Percentiles rank a stretch among this genome's conserved stretches.
Evolutionary conservation across 2,329 filamentous ascomycete genomes (phyloP).

Genomic region (Rhynchosporium agropyri): DNA sequence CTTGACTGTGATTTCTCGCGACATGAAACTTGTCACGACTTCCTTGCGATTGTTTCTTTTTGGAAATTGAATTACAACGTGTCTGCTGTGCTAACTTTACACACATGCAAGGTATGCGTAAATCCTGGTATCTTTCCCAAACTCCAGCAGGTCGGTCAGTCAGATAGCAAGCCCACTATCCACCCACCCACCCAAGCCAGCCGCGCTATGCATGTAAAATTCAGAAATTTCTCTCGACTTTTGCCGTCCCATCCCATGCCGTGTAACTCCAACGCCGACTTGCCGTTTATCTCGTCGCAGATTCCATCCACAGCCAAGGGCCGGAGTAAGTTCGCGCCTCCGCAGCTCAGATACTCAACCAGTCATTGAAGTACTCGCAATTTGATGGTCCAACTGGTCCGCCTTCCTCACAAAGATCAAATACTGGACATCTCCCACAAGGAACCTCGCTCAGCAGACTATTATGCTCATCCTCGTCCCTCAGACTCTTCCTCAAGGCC

Average conservation of each 20-base stretch:
- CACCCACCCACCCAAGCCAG: constrained; percentile 16
- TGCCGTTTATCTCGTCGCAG: background rate
- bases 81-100: background rate
- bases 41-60: no score
- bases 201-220: constrained; percentile 40
- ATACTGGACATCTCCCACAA: constrained; percentile 90
- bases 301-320: background rate
- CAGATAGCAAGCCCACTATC: constrained; percentile 28
- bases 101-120: constrained; percentile 15
- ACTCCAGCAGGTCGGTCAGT: constrained; percentile 33
- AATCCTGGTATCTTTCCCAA: constrained; percentile 40
- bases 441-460: constrained; percentile 75
- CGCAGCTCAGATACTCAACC: constrained; percentile 58
- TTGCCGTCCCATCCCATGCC: constrained; percentile 6
- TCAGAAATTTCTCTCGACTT: constrained; percentile 15
- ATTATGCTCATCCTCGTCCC: constrained; percentile 48
- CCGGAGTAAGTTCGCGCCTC: background rate
- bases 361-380: constrained; percentile 88
- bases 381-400: constrained; percentile 87
- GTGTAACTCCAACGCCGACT: constrained; percentile 5
- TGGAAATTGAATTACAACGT: no score
- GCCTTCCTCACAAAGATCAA: constrained; percentile 87
- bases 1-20: constrained; percentile 1
- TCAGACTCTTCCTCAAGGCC: constrained; percentile 38
- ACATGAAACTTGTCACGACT: background rate